phyloP scores from a whole-genome alignment of 1,139 yeast species.

The Sugiyamaella japonica region DNA sequence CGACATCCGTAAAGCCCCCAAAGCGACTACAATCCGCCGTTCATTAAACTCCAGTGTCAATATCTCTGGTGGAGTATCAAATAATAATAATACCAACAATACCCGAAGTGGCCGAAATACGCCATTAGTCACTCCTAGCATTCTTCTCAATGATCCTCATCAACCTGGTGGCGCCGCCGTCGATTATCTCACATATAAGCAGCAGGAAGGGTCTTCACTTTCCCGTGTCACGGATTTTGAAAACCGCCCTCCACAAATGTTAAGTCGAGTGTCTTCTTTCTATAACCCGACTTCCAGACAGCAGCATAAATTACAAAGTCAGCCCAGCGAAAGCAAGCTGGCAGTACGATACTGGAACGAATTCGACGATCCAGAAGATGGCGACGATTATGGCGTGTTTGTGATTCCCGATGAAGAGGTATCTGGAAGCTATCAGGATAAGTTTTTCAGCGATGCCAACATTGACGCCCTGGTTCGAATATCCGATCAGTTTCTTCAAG shows the following conservation, averaged over 20 bases:
- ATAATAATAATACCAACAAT: not conserved
- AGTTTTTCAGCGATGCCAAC: conserved; percentile 39
- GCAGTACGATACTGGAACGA: conserved; percentile 67
- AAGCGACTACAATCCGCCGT: conserved; percentile 2
- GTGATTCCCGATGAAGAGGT: conserved; percentile 36
- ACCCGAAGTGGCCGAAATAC: conserved; percentile 1
- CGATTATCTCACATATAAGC: conserved; percentile 10
- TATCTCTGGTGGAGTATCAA: conserved; percentile 3
- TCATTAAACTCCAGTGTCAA: conserved; percentile 9
- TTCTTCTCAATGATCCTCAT: conserved; percentile 25
- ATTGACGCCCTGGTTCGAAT: conserved; percentile 38
- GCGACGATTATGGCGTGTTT: conserved; percentile 41
- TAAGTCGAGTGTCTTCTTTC: conserved; percentile 16
- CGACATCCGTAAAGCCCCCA: conserved; percentile 40
- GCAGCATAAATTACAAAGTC: conserved; percentile 12
- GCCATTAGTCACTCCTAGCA: conserved; percentile 20
- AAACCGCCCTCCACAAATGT: conserved; percentile 15
- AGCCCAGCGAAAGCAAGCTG: conserved; percentile 29
- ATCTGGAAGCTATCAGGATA: conserved; percentile 21
- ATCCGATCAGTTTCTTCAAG: conserved; percentile 29
- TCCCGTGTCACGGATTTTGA: conserved; percentile 11
- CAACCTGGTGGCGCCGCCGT: not conserved
- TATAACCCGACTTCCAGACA: conserved; percentile 17
- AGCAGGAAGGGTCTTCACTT: not conserved
- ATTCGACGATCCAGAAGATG: conserved; percentile 64